phyloP scores from a whole-genome alignment of 2,329 filamentous ascomycete genomes.

The Hymenoscyphus linearis region DNA sequence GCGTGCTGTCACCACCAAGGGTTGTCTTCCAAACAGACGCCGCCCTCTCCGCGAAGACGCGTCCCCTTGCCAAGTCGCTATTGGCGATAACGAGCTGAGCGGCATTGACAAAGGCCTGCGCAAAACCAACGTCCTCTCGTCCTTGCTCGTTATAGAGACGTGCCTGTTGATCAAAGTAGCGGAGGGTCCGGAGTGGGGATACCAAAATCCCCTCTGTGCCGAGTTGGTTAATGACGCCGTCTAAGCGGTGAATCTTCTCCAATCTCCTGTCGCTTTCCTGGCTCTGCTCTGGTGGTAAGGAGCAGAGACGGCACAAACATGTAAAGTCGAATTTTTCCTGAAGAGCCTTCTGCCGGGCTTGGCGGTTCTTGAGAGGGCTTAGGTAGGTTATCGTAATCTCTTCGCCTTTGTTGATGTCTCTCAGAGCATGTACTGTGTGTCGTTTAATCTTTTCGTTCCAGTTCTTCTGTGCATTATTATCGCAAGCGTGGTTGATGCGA shows the following conservation, averaged over 20 bases:
- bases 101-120: constrained; percentile 27
- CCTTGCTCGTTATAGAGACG: constrained; percentile 27
- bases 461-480: constrained; percentile 33
- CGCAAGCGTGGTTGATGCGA: constrained; percentile 36
- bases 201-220: constrained; percentile 9
- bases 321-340: constrained; percentile 32
- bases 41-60: constrained; percentile 27
- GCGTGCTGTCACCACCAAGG: constrained; percentile 13
- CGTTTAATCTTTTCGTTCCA: constrained; percentile 33
- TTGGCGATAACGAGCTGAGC: constrained; percentile 28
- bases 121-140: constrained; percentile 20
- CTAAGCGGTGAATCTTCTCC: constrained; percentile 22
- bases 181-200: constrained; percentile 13
- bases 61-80: constrained; percentile 31
- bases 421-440: constrained; percentile 33
- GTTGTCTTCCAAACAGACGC: constrained; percentile 11
- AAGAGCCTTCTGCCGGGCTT: constrained; percentile 25
- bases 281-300: constrained; percentile 31
- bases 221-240: constrained; percentile 26
- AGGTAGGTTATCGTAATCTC: constrained; percentile 33
- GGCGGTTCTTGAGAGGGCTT: too few species aligned
- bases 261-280: constrained; percentile 30
- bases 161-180: constrained; percentile 26
- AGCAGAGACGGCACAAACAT: constrained; percentile 35
- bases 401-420: constrained; percentile 33